Evolutionary conservation across 73 alveolate genomes (phyloP).

Genomic region (Strombidium stylifer): DNA sequence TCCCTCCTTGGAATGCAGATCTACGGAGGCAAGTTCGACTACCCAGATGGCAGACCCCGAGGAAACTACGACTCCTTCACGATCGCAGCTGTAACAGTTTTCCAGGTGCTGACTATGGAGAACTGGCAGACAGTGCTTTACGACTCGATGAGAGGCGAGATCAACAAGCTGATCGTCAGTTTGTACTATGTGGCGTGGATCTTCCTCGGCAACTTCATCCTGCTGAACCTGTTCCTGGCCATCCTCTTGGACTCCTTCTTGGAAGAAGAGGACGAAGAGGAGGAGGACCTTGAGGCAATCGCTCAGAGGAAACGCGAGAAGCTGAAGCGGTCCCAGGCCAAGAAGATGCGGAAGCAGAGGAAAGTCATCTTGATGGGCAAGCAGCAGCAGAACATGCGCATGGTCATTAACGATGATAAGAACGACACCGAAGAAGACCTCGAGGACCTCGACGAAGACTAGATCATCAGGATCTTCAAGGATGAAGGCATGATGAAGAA

Average conservation of each 20-base stretch:
- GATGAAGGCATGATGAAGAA: not conserved
- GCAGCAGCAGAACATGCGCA: too few relatives aligned
- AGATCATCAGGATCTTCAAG: not conserved
- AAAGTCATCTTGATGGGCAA: too few relatives aligned
- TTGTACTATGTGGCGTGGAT: constrained; percentile 42
- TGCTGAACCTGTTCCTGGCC: constrained; percentile 53
- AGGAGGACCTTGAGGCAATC: constrained; percentile 24
- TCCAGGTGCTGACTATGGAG: constrained; percentile 57
- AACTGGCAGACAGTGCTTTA: constrained; percentile 60
- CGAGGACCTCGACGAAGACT: constrained; percentile 2
- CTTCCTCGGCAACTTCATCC: constrained; percentile 51
- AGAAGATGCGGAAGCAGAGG: not conserved
- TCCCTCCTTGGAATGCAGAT: constrained; percentile 81
- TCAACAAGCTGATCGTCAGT: not conserved
- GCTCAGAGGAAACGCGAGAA: constrained; percentile 34
- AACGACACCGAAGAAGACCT: constrained; percentile 37
- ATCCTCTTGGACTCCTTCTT: constrained; percentile 45
- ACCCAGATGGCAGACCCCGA: constrained; percentile 33
- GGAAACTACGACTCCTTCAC: constrained; percentile 29
- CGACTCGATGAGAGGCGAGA: constrained; percentile 23
- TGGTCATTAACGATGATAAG: constrained; percentile 21
- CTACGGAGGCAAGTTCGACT: constrained; percentile 69
- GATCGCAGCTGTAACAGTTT: constrained; percentile 33
- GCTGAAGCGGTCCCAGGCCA: not conserved
- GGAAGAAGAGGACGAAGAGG: constrained; percentile 39